Conservation (phyloP, 2,329 filamentous ascomycete genomes). For the Aspergillus nomiae region DNA sequence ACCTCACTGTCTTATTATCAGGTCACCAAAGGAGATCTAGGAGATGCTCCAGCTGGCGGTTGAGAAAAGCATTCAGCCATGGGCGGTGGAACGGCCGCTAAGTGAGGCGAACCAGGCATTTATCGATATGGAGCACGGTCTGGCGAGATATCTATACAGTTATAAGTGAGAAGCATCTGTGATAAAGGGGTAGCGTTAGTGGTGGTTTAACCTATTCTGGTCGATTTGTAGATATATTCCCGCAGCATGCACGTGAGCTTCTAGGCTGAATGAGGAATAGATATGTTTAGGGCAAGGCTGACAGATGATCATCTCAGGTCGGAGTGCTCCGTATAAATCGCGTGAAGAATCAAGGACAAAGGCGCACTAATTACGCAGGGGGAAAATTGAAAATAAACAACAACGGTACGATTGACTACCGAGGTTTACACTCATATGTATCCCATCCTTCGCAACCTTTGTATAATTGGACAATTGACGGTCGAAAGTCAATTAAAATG, state of each 20-base stretch:
- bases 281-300: not conserved
- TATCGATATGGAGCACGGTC: not conserved
- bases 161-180: not conserved
- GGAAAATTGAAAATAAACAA: not conserved
- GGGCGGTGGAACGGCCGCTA: not conserved
- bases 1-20: too few relatives aligned
- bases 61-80: not conserved
- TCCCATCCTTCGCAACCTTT: not conserved
- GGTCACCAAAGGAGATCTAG: not conserved
- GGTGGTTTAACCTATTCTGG: too few relatives aligned
- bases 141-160: not conserved
- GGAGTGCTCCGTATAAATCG: not conserved
- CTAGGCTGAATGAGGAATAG: not conserved
- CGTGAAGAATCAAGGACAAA: too few relatives aligned
- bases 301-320: not conserved
- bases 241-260: not conserved
- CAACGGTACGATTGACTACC: not conserved
- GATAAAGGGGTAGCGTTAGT: too few relatives aligned
- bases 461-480: not conserved
- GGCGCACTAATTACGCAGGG: not conserved
- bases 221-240: too few relatives aligned
- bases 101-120: not conserved
- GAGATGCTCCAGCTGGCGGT: not conserved
- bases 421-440: not conserved
- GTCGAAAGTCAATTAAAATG: not conserved